Conservation (phyloP, 1,139 yeast species). For the Kodamaea ohmeri region DNA sequence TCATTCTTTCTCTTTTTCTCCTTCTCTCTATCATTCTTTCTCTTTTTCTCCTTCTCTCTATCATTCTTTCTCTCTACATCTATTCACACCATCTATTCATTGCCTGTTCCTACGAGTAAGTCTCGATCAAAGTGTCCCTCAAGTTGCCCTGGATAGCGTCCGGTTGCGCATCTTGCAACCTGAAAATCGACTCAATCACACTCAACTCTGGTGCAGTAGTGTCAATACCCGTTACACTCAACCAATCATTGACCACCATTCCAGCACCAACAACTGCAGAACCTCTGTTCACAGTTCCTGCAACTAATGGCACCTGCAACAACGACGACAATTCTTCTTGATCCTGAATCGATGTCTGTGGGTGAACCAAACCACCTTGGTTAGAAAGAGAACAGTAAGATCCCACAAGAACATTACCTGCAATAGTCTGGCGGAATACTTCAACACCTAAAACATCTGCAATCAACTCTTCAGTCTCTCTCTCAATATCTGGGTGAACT, state of each 20-base stretch:
- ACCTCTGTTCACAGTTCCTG: constrained; percentile 98
- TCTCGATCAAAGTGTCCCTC: constrained; percentile 89
- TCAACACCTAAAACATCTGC: constrained; percentile 99
- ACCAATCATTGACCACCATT: constrained; percentile 97
- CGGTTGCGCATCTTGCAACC: constrained; percentile 85
- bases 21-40: neutral
- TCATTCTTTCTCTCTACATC: neutral
- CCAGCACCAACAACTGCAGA: constrained; percentile 98
- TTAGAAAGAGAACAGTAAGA: constrained; percentile 92
- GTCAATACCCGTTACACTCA: constrained; percentile 94
- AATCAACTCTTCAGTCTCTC: constrained; percentile 97
- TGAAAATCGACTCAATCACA: constrained; percentile 93
- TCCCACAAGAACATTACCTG: constrained; percentile 96
- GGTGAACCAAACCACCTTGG: constrained; percentile 98
- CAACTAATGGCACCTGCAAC: constrained; percentile 95
- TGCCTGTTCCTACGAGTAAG: constrained; percentile 44
- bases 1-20: neutral
- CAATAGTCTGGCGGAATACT: constrained; percentile 97
- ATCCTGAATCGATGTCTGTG: constrained; percentile 94
- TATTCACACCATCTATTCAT: neutral
- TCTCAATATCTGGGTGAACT: constrained; percentile 98
- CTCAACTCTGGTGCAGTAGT: constrained; percentile 98
- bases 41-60: neutral
- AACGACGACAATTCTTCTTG: constrained; percentile 96
- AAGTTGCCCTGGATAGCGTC: constrained; percentile 78